Conservation (phyloP, 306 rosid genomes). For the Crotalaria pallida region DNA sequence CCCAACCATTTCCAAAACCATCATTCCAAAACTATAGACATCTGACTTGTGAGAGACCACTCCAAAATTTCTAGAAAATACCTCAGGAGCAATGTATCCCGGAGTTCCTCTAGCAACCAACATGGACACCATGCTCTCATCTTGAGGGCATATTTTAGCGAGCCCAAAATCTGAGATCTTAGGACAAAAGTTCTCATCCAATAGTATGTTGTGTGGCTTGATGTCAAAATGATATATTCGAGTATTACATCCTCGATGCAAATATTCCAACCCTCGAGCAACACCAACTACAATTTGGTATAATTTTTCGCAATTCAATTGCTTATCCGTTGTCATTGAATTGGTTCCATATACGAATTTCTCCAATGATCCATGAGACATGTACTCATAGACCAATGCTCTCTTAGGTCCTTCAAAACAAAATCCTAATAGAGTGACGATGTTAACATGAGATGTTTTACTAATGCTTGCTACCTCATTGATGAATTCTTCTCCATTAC, state of each 20-base stretch:
- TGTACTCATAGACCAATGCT: too few relatives aligned
- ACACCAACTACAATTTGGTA: too few relatives aligned
- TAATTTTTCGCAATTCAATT: too few relatives aligned
- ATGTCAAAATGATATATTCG: conserved; percentile 26
- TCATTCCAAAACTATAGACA: conserved; percentile 29
- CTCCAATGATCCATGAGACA: too few relatives aligned
- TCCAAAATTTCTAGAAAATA: conserved; percentile 18
- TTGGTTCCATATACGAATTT: too few relatives aligned
- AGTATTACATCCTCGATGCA: conserved; percentile 6
- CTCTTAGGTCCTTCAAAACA: background rate
- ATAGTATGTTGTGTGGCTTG: conserved; percentile 24
- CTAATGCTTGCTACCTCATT: too few relatives aligned
- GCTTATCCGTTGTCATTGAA: too few relatives aligned
- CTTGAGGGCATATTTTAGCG: conserved; percentile 16
- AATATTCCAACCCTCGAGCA: too few relatives aligned
- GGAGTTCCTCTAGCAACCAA: conserved; percentile 18
- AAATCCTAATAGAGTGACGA: conserved; percentile 15
- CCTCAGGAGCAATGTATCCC: conserved; percentile 30
- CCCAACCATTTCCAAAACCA: conserved; percentile 22
- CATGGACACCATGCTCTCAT: conserved; percentile 16
- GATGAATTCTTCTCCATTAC: too few relatives aligned
- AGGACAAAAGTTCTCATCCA: conserved; percentile 12
- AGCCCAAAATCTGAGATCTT: conserved; percentile 31
- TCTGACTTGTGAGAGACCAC: conserved; percentile 22
- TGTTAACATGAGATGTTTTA: conserved; percentile 23